Evolutionary conservation across 306 rosid species (phyloP).

Genomic region (Castanea crenata): DNA sequence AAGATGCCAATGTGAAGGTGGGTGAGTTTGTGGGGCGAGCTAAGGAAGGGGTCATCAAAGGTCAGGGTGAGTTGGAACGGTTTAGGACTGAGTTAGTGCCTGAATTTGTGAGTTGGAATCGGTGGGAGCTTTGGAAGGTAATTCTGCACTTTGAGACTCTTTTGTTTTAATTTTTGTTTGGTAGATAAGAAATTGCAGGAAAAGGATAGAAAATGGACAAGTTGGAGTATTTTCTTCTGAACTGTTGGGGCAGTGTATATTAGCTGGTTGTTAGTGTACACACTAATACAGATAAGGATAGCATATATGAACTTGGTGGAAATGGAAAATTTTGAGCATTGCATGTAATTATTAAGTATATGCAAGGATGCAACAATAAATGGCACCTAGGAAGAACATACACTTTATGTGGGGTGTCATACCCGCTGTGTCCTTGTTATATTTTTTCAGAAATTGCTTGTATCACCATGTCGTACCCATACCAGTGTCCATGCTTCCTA

Average conservation of each 20-base stretch:
- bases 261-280: not conserved
- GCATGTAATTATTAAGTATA: not conserved
- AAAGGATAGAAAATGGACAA: not conserved
- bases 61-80: constrained; percentile 47
- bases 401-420: too few relatives aligned
- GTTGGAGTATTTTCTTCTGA: constrained; percentile 1
- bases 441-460: too few relatives aligned
- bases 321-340: not conserved
- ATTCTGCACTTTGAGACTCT: not conserved
- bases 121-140: constrained; percentile 85
- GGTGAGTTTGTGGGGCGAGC: constrained; percentile 38
- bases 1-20: constrained; percentile 42
- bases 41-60: constrained; percentile 32
- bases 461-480: too few relatives aligned
- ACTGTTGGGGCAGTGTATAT: not conserved
- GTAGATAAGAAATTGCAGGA: constrained; percentile 1
- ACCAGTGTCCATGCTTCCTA: too few relatives aligned
- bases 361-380: too few relatives aligned
- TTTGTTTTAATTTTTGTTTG: constrained; percentile 23
- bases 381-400: not conserved
- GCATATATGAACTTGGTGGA: not conserved
- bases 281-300: not conserved
- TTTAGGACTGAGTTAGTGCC: constrained; percentile 46
- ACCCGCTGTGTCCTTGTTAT: too few relatives aligned
- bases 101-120: constrained; percentile 70